Base-by-base conservation (phyloP, 352 stramenopile species). In the Thalassiosira gravida region DNA sequence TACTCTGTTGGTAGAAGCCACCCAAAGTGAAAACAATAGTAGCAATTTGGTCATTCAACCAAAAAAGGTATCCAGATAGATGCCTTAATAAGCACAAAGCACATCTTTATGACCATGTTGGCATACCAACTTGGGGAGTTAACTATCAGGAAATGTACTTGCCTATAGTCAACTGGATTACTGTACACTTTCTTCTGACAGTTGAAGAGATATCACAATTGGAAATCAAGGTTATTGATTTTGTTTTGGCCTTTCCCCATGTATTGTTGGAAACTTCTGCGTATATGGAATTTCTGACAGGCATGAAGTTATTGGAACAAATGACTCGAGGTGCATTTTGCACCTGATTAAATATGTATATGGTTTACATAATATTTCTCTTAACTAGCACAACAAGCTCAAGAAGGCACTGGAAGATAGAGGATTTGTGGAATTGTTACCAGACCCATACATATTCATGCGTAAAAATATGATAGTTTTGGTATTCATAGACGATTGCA, bases 401-500 rank as follows among this genome's bases (percentile, higher is more conserved):
- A 74, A 88, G n/a, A 16, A 22, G 47, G 62, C 25, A 37, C 35
- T 88, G 0, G 16, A 22, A 13, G 32, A 64, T 9, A 39, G 50
- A 18, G 67, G 61, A n/a, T 87, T 83, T 68, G 25, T 32, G 25
- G n/a, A 59, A 13, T 85, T 37, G 11, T 3, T 66, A 32, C 20
- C 50, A n/a, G 74, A 82, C n/a, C 42, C 42, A n/a, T 88, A 71
- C 65, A 46, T 88, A 1, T 84, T 81, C 44, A 42, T 75, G 0
- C 50, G 22, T 1, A 22, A 70, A 49, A 30, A 61, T 13, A 61
- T 70, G 32, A 47, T 71, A 18, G 25, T 74, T 13, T 16, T 85
- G 8, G 59, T 53, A 3, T 77, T 72, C 22, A 72, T 88, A 7
- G 55, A 74, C 42, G 66, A 74, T 30, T 66, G 52, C 16, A 67